phyloP scores from a whole-genome alignment of 192 early-diverging fungal species.

The Anaeromyces robustus region DNA sequence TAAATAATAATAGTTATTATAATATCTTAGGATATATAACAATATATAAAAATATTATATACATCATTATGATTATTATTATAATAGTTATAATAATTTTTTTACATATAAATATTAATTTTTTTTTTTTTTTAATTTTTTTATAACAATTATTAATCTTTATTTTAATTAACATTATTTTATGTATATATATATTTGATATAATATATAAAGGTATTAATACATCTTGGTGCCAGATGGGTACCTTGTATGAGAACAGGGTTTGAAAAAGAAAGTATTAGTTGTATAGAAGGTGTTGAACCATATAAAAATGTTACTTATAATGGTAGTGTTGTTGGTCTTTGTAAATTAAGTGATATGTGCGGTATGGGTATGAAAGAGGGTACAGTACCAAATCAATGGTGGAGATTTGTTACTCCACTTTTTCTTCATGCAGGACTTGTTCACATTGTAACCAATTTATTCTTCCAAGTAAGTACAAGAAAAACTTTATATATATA shows the following conservation, averaged over 20 bases:
- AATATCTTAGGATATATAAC: too few relatives aligned
- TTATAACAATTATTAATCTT: too few relatives aligned
- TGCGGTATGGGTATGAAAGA: slow-evolving; percentile 33
- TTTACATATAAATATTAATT: too few relatives aligned
- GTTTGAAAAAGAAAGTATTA: not conserved
- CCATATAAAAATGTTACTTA: not conserved
- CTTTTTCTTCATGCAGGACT: slow-evolving; percentile 76
- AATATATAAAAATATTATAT: too few relatives aligned
- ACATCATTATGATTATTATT: too few relatives aligned
- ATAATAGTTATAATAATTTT: too few relatives aligned
- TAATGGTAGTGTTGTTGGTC: not conserved
- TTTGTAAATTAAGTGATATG: slow-evolving; percentile 38
- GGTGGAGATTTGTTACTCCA: slow-evolving; percentile 62
- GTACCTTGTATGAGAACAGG: slow-evolving; percentile 57
- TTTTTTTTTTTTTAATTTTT: too few relatives aligned
- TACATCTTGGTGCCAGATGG: slow-evolving; percentile 56
- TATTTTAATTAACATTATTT: too few relatives aligned
- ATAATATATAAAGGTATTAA: slow-evolving; percentile 26
- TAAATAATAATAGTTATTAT: too few relatives aligned
- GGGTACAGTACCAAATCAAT: slow-evolving; percentile 43
- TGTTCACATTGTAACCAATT: slow-evolving; percentile 60
- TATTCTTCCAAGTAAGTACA: slow-evolving; percentile 37
- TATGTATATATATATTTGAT: too few relatives aligned
- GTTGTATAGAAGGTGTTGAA: not conserved
- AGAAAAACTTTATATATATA: too few relatives aligned